A percentile compares a stretch with the other conserved stretches of the same genome.
phyloP scores from a whole-genome alignment of 257 asterid genomes.

The Paulownia fortunei region DNA sequence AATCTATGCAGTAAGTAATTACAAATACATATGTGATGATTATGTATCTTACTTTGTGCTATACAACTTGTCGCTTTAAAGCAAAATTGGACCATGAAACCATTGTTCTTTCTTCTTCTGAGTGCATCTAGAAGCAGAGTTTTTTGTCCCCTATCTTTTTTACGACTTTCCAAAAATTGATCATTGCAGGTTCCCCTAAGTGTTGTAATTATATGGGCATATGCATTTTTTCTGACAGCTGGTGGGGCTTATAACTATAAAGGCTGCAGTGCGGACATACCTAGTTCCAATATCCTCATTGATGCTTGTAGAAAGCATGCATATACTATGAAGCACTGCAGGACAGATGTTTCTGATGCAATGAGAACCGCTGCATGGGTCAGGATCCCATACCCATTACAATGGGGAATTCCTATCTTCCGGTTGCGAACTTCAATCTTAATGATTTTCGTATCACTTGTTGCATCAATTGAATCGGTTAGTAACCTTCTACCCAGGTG shows the following conservation, averaged over 20 bases:
- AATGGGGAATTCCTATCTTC: slow-evolving; percentile 96
- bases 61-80: not conserved
- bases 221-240: slow-evolving; percentile 91
- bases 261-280: slow-evolving; percentile 87
- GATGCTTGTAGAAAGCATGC: slow-evolving; percentile 90
- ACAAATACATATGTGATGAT: not conserved
- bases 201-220: slow-evolving; percentile 86
- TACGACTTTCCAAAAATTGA: slow-evolving; percentile 22
- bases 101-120: not conserved
- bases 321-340: slow-evolving; percentile 93
- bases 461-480: slow-evolving; percentile 91
- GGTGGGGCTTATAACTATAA: slow-evolving; percentile 94
- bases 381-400: slow-evolving; percentile 93
- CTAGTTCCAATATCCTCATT: slow-evolving; percentile 84
- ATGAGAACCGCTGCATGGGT: slow-evolving; percentile 96
- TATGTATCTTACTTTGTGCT: not conserved
- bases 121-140: not conserved
- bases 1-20: slow-evolving; percentile 74
- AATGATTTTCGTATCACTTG: slow-evolving; percentile 79
- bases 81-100: not conserved
- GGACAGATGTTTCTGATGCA: slow-evolving; percentile 96
- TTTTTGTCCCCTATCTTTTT: slow-evolving; percentile 19
- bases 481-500: slow-evolving; percentile 40
- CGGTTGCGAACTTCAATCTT: slow-evolving; percentile 82
- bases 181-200: slow-evolving; percentile 89